Evolutionary conservation across 768 basidiomycete species (phyloP), one percentile per base, ranked within the genome.

Genomic region (Dacryopinax primogenitus): DNA sequence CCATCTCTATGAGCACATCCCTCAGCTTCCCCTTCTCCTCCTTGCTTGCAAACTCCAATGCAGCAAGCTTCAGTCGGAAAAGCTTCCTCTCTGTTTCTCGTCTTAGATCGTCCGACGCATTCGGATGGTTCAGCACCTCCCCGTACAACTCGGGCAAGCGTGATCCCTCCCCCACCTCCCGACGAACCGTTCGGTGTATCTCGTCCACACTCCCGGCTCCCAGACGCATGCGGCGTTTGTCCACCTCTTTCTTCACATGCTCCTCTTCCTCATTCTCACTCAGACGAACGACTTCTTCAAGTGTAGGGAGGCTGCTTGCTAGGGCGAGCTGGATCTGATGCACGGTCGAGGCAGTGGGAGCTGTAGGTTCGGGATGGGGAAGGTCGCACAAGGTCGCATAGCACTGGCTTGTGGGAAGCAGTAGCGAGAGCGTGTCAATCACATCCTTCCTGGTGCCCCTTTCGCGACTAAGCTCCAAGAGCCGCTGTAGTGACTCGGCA

Each of bases 61-160:
- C 79, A 12, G 79, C 78, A 65, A 84, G 80, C 67, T 83, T 85
- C 70, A 85, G 80, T 21, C 79, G 77, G 36, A 95, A 76, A 9
- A 93, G 78, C 68, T 89, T 92, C 30, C 83, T 77, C 71, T 97
- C 94, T 1, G 84, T 86, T 51, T 77, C 74, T 12, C 88, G 80
- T n/a, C 92, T 86, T n/a, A 90, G 76, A 3, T 86, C 84, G 69
- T 94, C 91, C 0, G 85, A 77, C 0, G 92, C 87, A 68, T 80
- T 78, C 0, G 87, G 88, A 69, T 95, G 92, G 66, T 85, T 86
- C 33, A 93, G 74, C n/a, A 94, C 77, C 69, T 92, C 87, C 33
- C 84, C 78, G 68, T 93, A 95, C 32, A 93, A 75, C 0, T 67
- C 71, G 1, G 88, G 88, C 33, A 95, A 76, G 87, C 90, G 67